Evolutionary conservation across 1,284 basidiomycete genomes (phyloP), one percentile per base, ranked within the genome.

Genomic region (Pseudozyma pruni): DNA sequence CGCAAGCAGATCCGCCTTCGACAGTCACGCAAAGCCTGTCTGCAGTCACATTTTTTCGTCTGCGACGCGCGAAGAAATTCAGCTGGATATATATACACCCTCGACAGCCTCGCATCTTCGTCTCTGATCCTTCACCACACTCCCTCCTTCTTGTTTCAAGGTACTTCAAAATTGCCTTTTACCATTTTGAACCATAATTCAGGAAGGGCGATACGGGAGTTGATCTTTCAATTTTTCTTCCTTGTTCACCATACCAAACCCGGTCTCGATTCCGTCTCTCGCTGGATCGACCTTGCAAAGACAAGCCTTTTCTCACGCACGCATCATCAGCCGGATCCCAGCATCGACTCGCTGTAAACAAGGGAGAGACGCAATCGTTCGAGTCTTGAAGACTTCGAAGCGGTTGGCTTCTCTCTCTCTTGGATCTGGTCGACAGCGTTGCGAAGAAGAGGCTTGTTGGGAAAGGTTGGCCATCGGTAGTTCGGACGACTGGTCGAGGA

Each of bases 141-240:
- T 72, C 60, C 59, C 70, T 72, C 70, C 70, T 63, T 72, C 59
- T 59, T 58, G 70, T 51, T 59, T 70, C 67, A 70, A 70, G 60
- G 67, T 52, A 70, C 67, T 70, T 70, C 60, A 70, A 70, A 71
- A 71, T 64, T 71, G 61, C 57, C 68, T 71, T 72, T 72, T 72
- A 72, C 69, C 69, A 72, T 72, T 72, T 72, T 72, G 69, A 72
- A 72, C 69, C 69, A 72, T 72, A 72, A 72, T 49, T 56, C 61
- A 56, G 62, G 59, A 72, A 62, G 69, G 62, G 58, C 53, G 31
- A 56, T 33, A 72, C 33, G 69, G 69, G 69, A 72, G 69, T 72
- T 72, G 69, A 54, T 50, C 42, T 37, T 29, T 46, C 41, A 72
- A 67, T 72, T 72, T 72, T 72, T 71, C 62, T 57, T 20, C 41